Percentiles rank a stretch among this genome's conserved stretches.
These are phyloP conservation scores for Podila clonocystis DNA, from an alignment of 192 early-diverging fungal genomes.

Conservation along the genomic window DNA sequence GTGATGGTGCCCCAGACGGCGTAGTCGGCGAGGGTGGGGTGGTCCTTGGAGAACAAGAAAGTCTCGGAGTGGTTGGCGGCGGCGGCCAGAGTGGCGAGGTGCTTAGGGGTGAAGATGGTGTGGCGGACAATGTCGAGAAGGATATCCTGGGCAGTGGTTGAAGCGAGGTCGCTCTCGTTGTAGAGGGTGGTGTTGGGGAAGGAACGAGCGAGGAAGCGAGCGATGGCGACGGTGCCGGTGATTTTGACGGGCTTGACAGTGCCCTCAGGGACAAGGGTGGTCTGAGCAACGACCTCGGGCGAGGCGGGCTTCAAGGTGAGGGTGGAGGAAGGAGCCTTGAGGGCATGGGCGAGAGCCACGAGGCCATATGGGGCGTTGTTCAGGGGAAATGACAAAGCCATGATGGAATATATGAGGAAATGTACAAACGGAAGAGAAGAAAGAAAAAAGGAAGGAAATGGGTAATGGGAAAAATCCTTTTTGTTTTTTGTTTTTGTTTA, in stretches of 20 bases:
- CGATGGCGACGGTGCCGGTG: slow-evolving; percentile 27
- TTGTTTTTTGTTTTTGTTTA: no score
- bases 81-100: slow-evolving; percentile 48
- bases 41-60: slow-evolving; percentile 37
- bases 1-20: slow-evolving; percentile 53
- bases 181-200: slow-evolving; percentile 20
- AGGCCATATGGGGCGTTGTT: slow-evolving; percentile 51
- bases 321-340: slow-evolving; percentile 13
- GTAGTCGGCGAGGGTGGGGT: slow-evolving; percentile 49
- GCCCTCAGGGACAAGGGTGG: slow-evolving; percentile 12
- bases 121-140: slow-evolving; percentile 47
- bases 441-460: neutral
- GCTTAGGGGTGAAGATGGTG: slow-evolving; percentile 45
- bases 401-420: slow-evolving; percentile 1
- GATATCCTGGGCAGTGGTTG: slow-evolving; percentile 21
- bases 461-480: neutral
- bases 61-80: slow-evolving; percentile 28
- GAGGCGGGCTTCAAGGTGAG: slow-evolving; percentile 22
- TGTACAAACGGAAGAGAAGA: neutral
- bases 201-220: slow-evolving; percentile 45
- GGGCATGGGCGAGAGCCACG: slow-evolving; percentile 26
- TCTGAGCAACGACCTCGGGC: slow-evolving; percentile 10
- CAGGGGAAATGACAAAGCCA: slow-evolving; percentile 48
- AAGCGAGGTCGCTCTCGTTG: slow-evolving; percentile 19
- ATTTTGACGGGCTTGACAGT: slow-evolving; percentile 27